Percentiles rank a stretch among this genome's conserved stretches.
Conservation (phyloP, 2,329 filamentous ascomycete genomes). For the Eurotiales sp. region DNA sequence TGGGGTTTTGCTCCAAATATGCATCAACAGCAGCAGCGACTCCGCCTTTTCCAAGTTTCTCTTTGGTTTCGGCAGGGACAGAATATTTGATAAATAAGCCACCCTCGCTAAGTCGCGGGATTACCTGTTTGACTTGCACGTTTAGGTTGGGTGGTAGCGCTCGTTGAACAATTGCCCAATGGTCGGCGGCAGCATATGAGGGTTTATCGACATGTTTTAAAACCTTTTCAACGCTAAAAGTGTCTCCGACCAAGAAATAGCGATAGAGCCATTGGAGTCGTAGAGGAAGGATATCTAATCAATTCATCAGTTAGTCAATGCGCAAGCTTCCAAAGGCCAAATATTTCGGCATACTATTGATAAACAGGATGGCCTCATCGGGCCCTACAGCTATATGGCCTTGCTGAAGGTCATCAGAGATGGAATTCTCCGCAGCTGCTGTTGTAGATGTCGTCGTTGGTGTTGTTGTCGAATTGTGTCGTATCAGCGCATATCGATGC, state of each 20-base stretch:
- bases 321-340: background rate
- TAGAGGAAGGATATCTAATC: conserved; percentile 75
- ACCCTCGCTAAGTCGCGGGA: conserved; percentile 84
- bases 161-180: conserved; percentile 52
- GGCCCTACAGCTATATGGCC: conserved; percentile 76
- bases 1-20: conserved; percentile 64
- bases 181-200: conserved; percentile 53
- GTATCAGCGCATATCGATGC: background rate
- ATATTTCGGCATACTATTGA: conserved; percentile 86
- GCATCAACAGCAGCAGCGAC: conserved; percentile 60
- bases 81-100: conserved; percentile 89
- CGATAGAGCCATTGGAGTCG: conserved; percentile 63
- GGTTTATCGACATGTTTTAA: conserved; percentile 52
- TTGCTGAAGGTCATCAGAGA: conserved; percentile 5
- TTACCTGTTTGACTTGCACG: conserved; percentile 72
- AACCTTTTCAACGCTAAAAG: conserved; percentile 46
- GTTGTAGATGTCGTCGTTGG: background rate
- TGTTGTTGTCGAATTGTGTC: conserved; percentile 2
- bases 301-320: conserved; percentile 9
- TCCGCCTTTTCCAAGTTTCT: conserved; percentile 42
- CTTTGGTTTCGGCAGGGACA: conserved; percentile 39
- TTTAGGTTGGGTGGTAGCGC: conserved; percentile 61
- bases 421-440: background rate
- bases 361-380: conserved; percentile 81
- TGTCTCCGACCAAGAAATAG: conserved; percentile 47